These are phyloP conservation scores for Cotoneaster glaucophyllus DNA, from an alignment of 306 rosid genomes.

Conservation along the genomic window DNA sequence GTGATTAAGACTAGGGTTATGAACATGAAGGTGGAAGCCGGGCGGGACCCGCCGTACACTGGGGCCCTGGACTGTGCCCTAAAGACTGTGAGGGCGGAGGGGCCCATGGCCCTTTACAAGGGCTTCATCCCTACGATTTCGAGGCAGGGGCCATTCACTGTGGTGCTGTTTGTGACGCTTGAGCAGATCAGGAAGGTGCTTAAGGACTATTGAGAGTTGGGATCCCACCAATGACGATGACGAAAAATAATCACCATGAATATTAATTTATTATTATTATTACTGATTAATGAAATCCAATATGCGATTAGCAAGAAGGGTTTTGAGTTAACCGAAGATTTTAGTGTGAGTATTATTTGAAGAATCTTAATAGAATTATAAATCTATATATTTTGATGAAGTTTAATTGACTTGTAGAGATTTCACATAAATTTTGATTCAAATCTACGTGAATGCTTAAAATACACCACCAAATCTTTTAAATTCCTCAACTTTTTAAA, in stretches of 20 bases:
- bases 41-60: constrained; percentile 37
- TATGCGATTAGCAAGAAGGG: too few species aligned
- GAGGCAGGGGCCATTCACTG: constrained; percentile 85
- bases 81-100: constrained; percentile 69
- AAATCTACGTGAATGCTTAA: too few species aligned
- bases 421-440: too few species aligned
- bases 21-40: constrained; percentile 74
- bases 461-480: too few species aligned
- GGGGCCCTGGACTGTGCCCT: constrained; percentile 81
- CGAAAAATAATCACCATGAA: background rate
- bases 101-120: constrained; percentile 76
- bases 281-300: background rate
- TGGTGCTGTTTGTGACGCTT: constrained; percentile 75
- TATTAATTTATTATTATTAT: too few species aligned
- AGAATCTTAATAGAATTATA: too few species aligned
- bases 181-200: constrained; percentile 74
- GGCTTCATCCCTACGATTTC: constrained; percentile 80
- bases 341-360: too few species aligned
- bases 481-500: too few species aligned
- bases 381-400: too few species aligned
- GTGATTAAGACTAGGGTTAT: constrained; percentile 89
- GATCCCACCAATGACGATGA: background rate
- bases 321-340: too few species aligned
- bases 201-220: constrained; percentile 31
- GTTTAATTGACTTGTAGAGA: too few species aligned